These are phyloP conservation scores for Yarrowia sp. DNA, from an alignment of 805 yeast species.

Conservation along the genomic window DNA sequence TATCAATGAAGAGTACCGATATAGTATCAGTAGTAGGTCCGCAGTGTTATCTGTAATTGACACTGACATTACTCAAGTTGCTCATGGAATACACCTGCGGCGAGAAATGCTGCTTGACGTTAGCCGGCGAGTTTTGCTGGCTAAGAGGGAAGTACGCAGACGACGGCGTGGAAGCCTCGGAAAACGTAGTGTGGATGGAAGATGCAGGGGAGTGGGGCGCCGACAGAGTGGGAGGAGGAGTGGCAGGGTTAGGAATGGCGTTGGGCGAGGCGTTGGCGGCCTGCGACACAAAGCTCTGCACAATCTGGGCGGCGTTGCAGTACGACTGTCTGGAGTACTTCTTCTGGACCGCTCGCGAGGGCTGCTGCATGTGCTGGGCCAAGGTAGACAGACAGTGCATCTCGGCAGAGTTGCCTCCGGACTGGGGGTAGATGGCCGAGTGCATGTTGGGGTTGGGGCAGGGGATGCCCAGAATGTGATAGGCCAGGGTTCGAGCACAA, in stretches of 20 bases:
- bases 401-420: constrained; percentile 30
- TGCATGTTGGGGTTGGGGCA: constrained; percentile 29
- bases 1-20: no score
- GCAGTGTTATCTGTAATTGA: neutral
- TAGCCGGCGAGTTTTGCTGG: constrained; percentile 23
- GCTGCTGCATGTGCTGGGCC: constrained; percentile 39
- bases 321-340: constrained; percentile 40
- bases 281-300: constrained; percentile 35
- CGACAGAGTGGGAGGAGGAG: constrained; percentile 32
- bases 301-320: constrained; percentile 39
- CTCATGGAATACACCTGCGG: constrained; percentile 22
- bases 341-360: constrained; percentile 41
- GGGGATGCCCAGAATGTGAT: constrained; percentile 30
- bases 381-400: constrained; percentile 39
- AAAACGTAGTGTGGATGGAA: constrained; percentile 19
- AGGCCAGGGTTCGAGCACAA: constrained; percentile 30
- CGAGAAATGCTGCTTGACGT: constrained; percentile 9
- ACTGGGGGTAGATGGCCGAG: neutral
- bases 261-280: constrained; percentile 3
- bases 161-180: constrained; percentile 22
- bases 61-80: constrained; percentile 8
- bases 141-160: constrained; percentile 15
- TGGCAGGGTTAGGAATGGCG: constrained; percentile 33
- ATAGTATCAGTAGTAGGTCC: neutral
- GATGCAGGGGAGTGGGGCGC: constrained; percentile 25